Percentiles rank a stretch among this genome's conserved stretches.
These are phyloP conservation scores for Candida sanyiensis DNA, from an alignment of 805 yeast species.

Conservation along the genomic window DNA sequence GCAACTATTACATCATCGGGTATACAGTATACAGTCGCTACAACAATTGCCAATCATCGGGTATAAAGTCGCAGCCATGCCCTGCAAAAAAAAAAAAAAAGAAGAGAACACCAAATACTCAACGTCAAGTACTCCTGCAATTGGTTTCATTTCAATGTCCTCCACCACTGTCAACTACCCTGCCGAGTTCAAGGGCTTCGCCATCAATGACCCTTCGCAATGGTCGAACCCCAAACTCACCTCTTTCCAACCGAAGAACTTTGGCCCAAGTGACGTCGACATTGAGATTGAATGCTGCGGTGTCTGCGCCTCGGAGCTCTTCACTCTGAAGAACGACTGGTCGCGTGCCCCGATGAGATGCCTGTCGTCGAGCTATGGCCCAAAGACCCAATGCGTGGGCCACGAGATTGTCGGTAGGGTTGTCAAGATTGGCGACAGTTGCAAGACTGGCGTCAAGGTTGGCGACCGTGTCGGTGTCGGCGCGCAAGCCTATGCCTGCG, in stretches of 20 bases:
- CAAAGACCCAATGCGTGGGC: slow-evolving; percentile 49
- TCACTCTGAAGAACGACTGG: slow-evolving; percentile 50
- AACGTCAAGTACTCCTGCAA: too few species aligned
- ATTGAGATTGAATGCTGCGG: slow-evolving; percentile 58
- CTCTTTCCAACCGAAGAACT: slow-evolving; percentile 42
- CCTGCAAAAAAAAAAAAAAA: neutral
- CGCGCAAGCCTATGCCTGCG: slow-evolving; percentile 59
- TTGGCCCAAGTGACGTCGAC: slow-evolving; percentile 44
- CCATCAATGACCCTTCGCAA: slow-evolving; percentile 42
- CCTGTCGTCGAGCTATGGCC: slow-evolving; percentile 24
- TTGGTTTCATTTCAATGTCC: slow-evolving; percentile 11
- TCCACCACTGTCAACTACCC: slow-evolving; percentile 37
- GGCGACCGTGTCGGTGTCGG: slow-evolving; percentile 84
- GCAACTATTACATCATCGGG: too few species aligned
- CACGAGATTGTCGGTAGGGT: slow-evolving; percentile 64
- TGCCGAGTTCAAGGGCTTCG: slow-evolving; percentile 56
- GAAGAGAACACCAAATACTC: too few species aligned
- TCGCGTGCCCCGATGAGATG: slow-evolving; percentile 25
- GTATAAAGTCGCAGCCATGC: neutral
- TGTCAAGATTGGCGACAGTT: slow-evolving; percentile 51
- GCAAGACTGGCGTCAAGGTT: slow-evolving; percentile 41
- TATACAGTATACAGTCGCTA: too few species aligned
- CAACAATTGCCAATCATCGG: too few species aligned
- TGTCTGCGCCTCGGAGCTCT: slow-evolving; percentile 61
- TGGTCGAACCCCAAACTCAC: slow-evolving; percentile 53